These are phyloP conservation scores for Miscanthus sacchariflorus DNA, from an alignment of 202 grass and related monocot species.

Conservation along the genomic window DNA sequence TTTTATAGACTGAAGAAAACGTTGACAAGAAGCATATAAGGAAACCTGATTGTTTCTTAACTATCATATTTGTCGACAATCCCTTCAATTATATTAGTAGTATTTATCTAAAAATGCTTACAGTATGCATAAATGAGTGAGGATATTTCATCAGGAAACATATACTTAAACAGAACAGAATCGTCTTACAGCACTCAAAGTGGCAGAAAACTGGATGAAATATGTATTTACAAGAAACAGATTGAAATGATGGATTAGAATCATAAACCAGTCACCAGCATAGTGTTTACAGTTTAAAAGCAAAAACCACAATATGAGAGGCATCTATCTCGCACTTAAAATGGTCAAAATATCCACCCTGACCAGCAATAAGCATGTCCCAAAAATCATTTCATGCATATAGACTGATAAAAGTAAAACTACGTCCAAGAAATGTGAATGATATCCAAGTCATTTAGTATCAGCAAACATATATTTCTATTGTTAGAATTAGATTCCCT, in stretches of 20 bases:
- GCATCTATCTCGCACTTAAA: slow-evolving; percentile 8
- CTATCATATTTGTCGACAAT: not conserved
- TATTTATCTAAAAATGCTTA: slow-evolving; percentile 19
- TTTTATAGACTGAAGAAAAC: slow-evolving; percentile 13
- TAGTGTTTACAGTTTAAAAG: slow-evolving; percentile 23
- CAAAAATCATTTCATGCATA: slow-evolving; percentile 28
- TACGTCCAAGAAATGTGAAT: slow-evolving; percentile 6
- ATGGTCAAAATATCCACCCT: slow-evolving; percentile 28
- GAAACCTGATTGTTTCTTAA: slow-evolving; percentile 11
- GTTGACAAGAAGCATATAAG: slow-evolving; percentile 17
- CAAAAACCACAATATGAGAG: slow-evolving; percentile 2
- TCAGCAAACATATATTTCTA: slow-evolving; percentile 17
- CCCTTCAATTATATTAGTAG: not conserved
- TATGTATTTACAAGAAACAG: slow-evolving; percentile 27
- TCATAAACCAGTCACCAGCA: slow-evolving; percentile 14
- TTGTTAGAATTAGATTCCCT: slow-evolving; percentile 1
- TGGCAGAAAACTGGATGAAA: slow-evolving; percentile 26
- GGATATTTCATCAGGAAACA: slow-evolving; percentile 21
- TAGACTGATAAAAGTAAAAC: slow-evolving; percentile 10
- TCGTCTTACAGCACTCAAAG: slow-evolving; percentile 18
- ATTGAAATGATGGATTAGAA: not conserved
- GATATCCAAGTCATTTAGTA: slow-evolving; percentile 1
- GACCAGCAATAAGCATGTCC: not conserved
- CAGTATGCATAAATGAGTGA: not conserved
- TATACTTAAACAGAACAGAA: slow-evolving; percentile 35